phyloP scores from a whole-genome alignment of 768 basidiomycete species.

The Antrodiella citrinella region DNA sequence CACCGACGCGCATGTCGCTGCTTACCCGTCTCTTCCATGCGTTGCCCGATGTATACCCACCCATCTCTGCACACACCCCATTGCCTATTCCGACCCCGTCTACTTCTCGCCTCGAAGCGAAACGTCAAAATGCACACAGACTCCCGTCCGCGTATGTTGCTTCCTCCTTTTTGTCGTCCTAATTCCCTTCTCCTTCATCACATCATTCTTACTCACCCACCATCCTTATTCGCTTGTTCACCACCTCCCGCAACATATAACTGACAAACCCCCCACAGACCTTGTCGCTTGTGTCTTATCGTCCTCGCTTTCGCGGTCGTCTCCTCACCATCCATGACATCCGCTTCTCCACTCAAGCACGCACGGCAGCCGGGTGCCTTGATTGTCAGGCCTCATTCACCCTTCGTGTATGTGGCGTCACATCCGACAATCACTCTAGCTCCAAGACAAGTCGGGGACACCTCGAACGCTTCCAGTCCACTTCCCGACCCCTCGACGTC shows the following conservation, averaged over 20 bases:
- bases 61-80: neutral
- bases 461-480: neutral
- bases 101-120: neutral
- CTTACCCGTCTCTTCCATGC: neutral
- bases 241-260: neutral
- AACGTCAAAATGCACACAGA: neutral
- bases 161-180: neutral
- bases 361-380: neutral
- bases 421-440: neutral
- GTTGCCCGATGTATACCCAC: neutral
- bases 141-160: neutral
- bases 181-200: neutral
- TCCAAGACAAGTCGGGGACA: neutral
- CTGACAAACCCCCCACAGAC: neutral
- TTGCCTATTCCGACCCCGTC: neutral
- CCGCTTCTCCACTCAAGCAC: neutral
- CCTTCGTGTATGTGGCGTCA: neutral
- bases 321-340: no score
- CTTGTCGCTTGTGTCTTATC: neutral
- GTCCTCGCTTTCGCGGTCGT: neutral
- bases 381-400: neutral
- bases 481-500: neutral
- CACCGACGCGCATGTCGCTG: neutral
- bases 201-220: neutral
- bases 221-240: neutral